Base-by-base conservation (phyloP, 2,329 filamentous ascomycete genomes). In the Neonectria punicea region DNA sequence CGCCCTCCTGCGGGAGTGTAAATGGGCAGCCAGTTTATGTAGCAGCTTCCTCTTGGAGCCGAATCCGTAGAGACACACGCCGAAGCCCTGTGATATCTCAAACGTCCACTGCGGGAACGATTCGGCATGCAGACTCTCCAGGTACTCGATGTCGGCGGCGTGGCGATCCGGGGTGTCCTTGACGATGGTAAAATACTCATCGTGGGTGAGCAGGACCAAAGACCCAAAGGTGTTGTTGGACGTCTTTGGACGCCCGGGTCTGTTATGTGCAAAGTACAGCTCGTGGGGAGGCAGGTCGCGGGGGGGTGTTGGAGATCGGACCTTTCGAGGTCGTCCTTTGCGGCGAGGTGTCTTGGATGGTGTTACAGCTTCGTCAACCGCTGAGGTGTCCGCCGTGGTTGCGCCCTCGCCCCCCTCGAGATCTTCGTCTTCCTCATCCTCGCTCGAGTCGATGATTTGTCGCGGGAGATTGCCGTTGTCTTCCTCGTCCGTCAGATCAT, bases 71-170 rank as follows among this genome's bases (percentile, higher is more conserved):
- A 98, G 81, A 76, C 96, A 97, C 56, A 98, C 84, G 74, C 93
- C 94, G 83, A 97, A 98, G 22, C 90, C 90, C 77, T 97, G 89
- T 5, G 89, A 85, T 16, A 98, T 86, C 81, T 99, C 96, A 77
- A 98, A 98, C 1, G 87, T 82, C 96, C 96, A 99, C 77, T 98
- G 96, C 2, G 91, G 87, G 77, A 97, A 98, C 0, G 92, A 93
- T 66, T 92, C 89, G 49, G 89, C 84, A 76, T 98, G 95, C 22
- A 97, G 80, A 7, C 89, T 86, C 70, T 92, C 85, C 28, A 99
- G 83, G 68, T 92, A 91, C 18, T 87, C 84, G 55, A 92, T 87
- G 69, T 97, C 92, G 3, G 85, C 80, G 36, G 83, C 82, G 77
- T 97, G 94, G 0, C 87, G 87, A 70, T 97, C 92, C 63, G 84